Base-by-base conservation (phyloP, 192 early-diverging fungal genomes). In the Umbelopsis sp. region DNA sequence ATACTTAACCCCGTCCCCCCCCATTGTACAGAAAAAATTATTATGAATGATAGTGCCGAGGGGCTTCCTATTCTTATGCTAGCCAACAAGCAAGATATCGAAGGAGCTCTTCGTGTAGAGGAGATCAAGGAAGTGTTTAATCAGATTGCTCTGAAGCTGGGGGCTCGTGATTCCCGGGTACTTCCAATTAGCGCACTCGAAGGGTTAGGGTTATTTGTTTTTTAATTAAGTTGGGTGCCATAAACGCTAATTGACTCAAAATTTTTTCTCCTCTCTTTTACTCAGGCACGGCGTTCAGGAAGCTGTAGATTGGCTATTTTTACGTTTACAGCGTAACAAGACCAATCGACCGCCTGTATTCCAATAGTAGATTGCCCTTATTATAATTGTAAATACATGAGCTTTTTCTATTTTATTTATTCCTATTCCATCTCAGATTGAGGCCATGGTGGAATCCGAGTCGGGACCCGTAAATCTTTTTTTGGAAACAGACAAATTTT, bases 101-200 rank as follows among this genome's bases (percentile, higher is more conserved):
- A 82, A n/a, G 85, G 84, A 24, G 89, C 92, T 0, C 71, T 92
- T 43, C 77, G 81, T 24, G 81, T 98, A 32, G 92, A 94, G 24
- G 84, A 92, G 38, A 88, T 97, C 71, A 96, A 98, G 76, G 95
- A 98, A 75, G 84, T 93, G 21, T 93, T 99, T 70, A 98, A 96
- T 74, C 85, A 86, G 34, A 92, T 98, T 78, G 95, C 96, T 7
- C 82, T 91, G 17, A 84, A 80, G 68, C 78, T 99, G 17, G 95
- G 93, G 4, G 91, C 93, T 17, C 79, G 96, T 54, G 95, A 97
- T 74, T 94, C 92, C 3, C 87, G 91, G 66, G 97, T 97, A 5
- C 66, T 98, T 75, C 89, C 89, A 51, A 86, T 94, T 21, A 90
- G 88, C 45, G 95, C 95, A 0, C 77, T 95, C 50, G 85, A 88